Base-by-base conservation (phyloP, 2,329 filamentous ascomycete genomes). In the Hypoxylon sp. region DNA sequence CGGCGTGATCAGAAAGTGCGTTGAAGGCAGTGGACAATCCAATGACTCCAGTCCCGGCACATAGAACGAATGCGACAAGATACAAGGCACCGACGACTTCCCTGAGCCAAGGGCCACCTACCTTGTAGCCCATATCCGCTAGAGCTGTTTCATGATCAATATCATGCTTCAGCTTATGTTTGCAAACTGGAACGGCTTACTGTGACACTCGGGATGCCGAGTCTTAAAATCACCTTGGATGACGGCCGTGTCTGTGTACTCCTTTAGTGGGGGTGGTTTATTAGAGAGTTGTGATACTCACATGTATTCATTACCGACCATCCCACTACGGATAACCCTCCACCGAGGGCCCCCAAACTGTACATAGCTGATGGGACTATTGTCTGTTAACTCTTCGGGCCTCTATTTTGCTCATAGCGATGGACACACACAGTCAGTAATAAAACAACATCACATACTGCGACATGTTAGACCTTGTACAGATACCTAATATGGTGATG, bases 21-120 rank as follows among this genome's bases (percentile, higher is more conserved):
- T 87, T 87, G 42, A 87, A 69, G 0, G 76, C 83, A 0, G 80
- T 80, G 0, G 81, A 81, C 1, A 83, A 75, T 8, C 80, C 81
- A 25, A 86, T 73, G 51, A 87, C 82, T 4, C 83, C 82, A 1
- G 78, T 79, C 1, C 77, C 82, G 6, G 76, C 74, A 25, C 78
- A 78, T 9, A 86, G 77, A 29, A 83, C 73, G 51, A 82, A 84
- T 3, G 79, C 80, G 5, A 84, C 67, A 11, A 84, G 74, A 66
- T 85, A 86, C 2, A 86, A 64, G 0, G 76, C 61, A 0, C 83
- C 82, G 7, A 75, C 73, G 0, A 85, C 31, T 63, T 86, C 82
- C 42, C 75, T 77, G 7, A 79, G 59, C 55, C 78, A 68, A 1
- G 65, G 60, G 0, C 82, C 82, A 1, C 82, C 80, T 0, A 86